Conservation (phyloP, 345 rosid species). For the Salix arbutifolia region DNA sequence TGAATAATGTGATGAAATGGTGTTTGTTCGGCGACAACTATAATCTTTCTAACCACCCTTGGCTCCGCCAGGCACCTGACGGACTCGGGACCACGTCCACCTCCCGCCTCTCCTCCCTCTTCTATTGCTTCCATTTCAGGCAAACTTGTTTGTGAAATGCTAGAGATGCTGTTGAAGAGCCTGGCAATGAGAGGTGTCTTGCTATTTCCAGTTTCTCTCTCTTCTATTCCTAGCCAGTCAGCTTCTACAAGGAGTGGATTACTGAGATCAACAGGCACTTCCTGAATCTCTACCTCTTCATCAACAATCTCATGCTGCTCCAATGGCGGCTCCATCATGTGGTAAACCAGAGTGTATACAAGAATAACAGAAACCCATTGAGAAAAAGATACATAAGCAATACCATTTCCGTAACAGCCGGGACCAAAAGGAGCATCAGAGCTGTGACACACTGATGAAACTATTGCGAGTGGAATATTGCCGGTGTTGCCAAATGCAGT, state of each 20-base stretch:
- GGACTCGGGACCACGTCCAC: slow-evolving; percentile 57
- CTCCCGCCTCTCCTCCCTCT: slow-evolving; percentile 1
- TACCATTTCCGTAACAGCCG: slow-evolving; percentile 19
- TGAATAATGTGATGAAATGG: slow-evolving; percentile 87
- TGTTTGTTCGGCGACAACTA: slow-evolving; percentile 77
- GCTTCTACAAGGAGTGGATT: slow-evolving; percentile 50
- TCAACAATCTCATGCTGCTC: slow-evolving; percentile 26
- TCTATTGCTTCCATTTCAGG: slow-evolving; percentile 45
- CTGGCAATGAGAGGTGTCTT: slow-evolving; percentile 77
- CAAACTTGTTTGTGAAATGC: slow-evolving; percentile 39
- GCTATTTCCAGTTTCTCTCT: slow-evolving; percentile 74
- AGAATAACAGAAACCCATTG: slow-evolving; percentile 48
- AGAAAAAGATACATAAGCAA: slow-evolving; percentile 40
- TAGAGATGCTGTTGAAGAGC: slow-evolving; percentile 53
- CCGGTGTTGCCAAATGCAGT: slow-evolving; percentile 47
- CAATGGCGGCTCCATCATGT: slow-evolving; percentile 48
- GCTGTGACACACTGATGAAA: slow-evolving; percentile 31
- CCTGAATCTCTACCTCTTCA: background rate
- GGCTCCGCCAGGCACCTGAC: slow-evolving; percentile 79
- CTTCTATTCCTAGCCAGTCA: slow-evolving; percentile 95
- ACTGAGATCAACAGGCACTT: slow-evolving; percentile 7
- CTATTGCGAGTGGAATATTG: slow-evolving; percentile 29
- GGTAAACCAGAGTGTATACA: slow-evolving; percentile 39
- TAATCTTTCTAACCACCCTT: slow-evolving; percentile 75
- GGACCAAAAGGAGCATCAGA: slow-evolving; percentile 25